Base-by-base conservation (phyloP, 1,284 basidiomycete genomes). In the Sanghuangporus weigelae region DNA sequence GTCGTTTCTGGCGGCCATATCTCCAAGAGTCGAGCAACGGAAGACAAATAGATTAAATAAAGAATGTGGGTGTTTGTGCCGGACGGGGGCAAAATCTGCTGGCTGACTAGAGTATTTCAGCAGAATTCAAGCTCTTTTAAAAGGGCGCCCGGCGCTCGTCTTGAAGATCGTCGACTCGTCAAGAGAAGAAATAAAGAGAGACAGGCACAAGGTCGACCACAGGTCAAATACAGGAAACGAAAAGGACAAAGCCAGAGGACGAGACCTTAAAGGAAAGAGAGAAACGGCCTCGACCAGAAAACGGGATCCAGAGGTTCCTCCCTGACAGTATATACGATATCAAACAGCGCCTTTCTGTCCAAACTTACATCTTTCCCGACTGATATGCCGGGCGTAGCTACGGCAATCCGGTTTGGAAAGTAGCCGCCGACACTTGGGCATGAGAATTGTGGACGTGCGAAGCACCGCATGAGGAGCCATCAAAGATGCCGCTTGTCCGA, bases 71-170 rank as follows among this genome's bases (percentile, higher is more conserved):
- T 46, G 63, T 54, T 73, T 72, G 74, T 76, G 68, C 73, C 72
- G 61, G 73, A 77, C 74, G 71, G 70, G 62, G 67, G 69, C 36
- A 68, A 48, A 61, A 72, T 68, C 39, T 42, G 68, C 69, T 68
- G 57, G 35, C 57, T 59, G 57, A 44, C 23, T 31, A 59, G 8
- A 14, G 26, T 49, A 38, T 44, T n/a, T 11, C 44, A 68, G 65
- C 68, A 68, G 40, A n/a, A 44, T 53, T 55, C 21, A 44, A 57
- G 35, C 14, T 26, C 48, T 59, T 39, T 53, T 58, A 66, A 67
- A 46, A 70, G 71, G 72, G 73, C 70, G 73, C 69, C 73, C 75
- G 72, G 76, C 74, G 73, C 73, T 72, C 71, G 67, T 70, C 70
- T 44, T 63, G 49, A 66, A 36, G 63, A 65, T 63, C 42, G 59